These are phyloP conservation scores for Stentor coeruleus DNA, from an alignment of 73 alveolate species.

Conservation along the genomic window DNA sequence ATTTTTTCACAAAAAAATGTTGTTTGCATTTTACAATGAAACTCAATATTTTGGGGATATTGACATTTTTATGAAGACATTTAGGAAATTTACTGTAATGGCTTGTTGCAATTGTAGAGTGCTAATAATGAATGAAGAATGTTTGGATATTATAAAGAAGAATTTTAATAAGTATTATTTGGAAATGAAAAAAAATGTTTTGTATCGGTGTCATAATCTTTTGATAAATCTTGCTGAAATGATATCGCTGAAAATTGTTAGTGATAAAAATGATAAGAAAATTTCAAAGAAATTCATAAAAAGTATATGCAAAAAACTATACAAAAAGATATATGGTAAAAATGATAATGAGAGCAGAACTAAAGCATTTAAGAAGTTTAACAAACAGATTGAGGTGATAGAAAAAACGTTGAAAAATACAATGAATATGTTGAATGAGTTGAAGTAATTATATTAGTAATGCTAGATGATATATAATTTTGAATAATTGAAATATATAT, in stretches of 20 bases:
- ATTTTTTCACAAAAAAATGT: neutral
- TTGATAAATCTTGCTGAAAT: neutral
- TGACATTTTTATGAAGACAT: neutral
- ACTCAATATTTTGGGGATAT: neutral
- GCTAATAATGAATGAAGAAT: neutral
- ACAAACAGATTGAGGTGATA: no score
- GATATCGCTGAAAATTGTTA: neutral
- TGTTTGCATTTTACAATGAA: neutral
- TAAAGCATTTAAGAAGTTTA: no score
- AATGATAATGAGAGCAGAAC: no score
- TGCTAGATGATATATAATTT: no score
- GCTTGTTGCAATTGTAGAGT: neutral
- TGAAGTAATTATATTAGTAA: no score
- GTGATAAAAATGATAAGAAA: neutral
- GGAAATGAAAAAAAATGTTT: neutral
- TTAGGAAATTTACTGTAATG: neutral
- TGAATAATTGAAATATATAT: no score
- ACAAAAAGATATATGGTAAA: no score
- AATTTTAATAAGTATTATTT: no score
- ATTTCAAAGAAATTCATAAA: neutral
- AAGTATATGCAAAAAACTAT: no score
- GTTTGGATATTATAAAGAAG: neutral
- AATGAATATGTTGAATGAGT: no score
- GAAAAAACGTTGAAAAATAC: no score
- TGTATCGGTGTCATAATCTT: neutral